phyloP scores from a whole-genome alignment of 1,284 basidiomycete genomes.

The Rhodotorula sp. region DNA sequence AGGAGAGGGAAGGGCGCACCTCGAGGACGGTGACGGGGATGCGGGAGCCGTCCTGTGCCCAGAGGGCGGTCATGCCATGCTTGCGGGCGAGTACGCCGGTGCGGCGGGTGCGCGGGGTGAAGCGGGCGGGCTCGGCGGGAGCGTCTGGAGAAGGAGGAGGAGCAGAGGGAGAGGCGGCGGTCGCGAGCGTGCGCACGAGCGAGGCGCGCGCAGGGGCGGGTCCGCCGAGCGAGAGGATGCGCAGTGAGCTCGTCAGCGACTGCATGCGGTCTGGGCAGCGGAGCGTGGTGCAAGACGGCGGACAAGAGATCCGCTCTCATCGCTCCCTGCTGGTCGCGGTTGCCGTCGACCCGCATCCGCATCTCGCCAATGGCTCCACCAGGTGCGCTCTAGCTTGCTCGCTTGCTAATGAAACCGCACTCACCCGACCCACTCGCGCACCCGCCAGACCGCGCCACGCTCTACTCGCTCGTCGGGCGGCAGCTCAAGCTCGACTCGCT shows the following conservation, averaged over 20 bases:
- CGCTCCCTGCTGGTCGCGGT: neutral
- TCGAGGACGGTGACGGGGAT: conserved; percentile 93
- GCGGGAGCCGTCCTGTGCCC: conserved; percentile 83
- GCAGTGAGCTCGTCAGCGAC: conserved; percentile 9
- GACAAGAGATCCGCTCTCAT: too few relatives aligned
- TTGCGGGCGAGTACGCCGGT: conserved; percentile 95
- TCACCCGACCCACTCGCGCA: neutral
- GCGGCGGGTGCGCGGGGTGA: conserved; percentile 82
- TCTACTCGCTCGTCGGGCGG: conserved; percentile 67
- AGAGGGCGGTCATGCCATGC: conserved; percentile 91
- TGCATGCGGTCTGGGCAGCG: conserved; percentile 10
- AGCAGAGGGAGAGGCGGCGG: conserved; percentile 3
- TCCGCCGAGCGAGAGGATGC: neutral
- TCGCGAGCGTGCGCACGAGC: conserved; percentile 21
- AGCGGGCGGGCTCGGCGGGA: conserved; percentile 48
- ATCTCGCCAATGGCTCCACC: conserved; percentile 5
- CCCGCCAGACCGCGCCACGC: conserved; percentile 6
- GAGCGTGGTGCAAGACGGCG: too few relatives aligned
- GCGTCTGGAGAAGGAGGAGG: neutral
- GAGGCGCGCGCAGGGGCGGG: neutral
- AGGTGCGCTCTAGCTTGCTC: neutral
- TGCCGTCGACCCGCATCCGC: neutral
- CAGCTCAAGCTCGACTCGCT: conserved; percentile 80
- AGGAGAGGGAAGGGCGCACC: conserved; percentile 57
- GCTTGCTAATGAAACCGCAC: neutral